A percentile compares a stretch with the other conserved stretches of the same genome.
Conservation (phyloP, 2,329 filamentous ascomycete species). For the Alternaria triticimaculans region DNA sequence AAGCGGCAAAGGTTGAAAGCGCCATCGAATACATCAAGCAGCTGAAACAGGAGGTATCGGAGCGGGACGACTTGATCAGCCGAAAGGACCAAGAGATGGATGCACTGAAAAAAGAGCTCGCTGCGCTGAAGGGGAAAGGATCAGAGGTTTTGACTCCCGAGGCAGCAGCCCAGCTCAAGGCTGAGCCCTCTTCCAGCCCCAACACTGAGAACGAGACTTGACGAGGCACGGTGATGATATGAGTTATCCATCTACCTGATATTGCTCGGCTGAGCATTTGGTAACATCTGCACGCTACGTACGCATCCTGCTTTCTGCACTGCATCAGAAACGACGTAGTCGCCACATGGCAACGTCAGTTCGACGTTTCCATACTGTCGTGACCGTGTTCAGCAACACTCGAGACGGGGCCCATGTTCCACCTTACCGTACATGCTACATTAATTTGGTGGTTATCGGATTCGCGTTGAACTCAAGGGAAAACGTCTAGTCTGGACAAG, state of each 20-base stretch:
- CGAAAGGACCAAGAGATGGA: conserved; percentile 69
- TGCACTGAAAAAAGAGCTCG: conserved; percentile 59
- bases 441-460: neutral
- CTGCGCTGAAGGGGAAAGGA: conserved; percentile 32
- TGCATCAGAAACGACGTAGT: neutral
- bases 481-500: neutral
- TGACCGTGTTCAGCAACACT: neutral
- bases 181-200: conserved; percentile 20
- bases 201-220: conserved; percentile 21
- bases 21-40: conserved; percentile 95
- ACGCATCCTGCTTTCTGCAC: neutral
- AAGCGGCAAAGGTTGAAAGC: conserved; percentile 96
- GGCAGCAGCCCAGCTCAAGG: conserved; percentile 15
- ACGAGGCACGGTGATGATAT: conserved; percentile 3
- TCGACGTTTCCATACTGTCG: neutral
- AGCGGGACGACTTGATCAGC: conserved; percentile 68
- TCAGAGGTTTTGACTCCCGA: conserved; percentile 18
- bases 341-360: neutral
- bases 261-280: neutral
- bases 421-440: neutral
- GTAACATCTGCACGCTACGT: neutral
- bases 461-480: neutral
- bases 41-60: conserved; percentile 74
- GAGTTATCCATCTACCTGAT: neutral
- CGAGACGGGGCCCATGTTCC: neutral